Base-by-base conservation (phyloP, 305 asterid genomes). In the Fraxinus greggii region DNA sequence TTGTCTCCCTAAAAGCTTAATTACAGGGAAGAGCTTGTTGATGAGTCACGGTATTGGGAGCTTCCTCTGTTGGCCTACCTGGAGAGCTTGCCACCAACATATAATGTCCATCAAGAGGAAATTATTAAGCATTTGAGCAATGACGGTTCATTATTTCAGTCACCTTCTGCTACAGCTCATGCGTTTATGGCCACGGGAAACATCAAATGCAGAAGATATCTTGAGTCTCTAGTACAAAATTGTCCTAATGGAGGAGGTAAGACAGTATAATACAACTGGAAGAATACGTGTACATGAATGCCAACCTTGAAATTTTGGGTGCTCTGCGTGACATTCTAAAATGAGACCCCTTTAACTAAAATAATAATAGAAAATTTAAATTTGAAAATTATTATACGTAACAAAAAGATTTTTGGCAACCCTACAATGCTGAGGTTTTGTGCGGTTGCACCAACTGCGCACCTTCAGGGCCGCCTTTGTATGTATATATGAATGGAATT, bases 151-250 rank as follows among this genome's bases (percentile, higher is more conserved):
- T 56, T 92, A 2, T 88, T 84, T 17, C 89, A 76, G 79, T 92
- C 93, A n/a, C 93, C 90, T 2, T 84, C 92, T 0, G 93, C 97
- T 69, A 88, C 89, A 0, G 93, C 92, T 48, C 70, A 77, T 9
- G 91, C 90, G 5, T 92, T 79, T 51, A 86, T 89, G 82, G 67
- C 79, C 12, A 90, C 93, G 0, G 78, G 87, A 31, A 85, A 85
- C 76, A 17, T 12, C n/a, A 48, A 76, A 2, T 87, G 85, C 78
- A 72, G 89, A 17, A 32, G 82, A 8, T 88, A 88, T 77, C 89
- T 92, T 1, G 78, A 77, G 0, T 85, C 89, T 1, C 87, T 92
- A 32, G 75, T 85, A 75, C 84, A 67, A n/a, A 78, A 79, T 3
- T 89, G 87, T 77, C 92, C 93, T 0, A 78, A 79, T 36, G 97